Evolutionary conservation across 1,284 basidiomycete species (phyloP).

Genomic region (Pseudozyma pruni): DNA sequence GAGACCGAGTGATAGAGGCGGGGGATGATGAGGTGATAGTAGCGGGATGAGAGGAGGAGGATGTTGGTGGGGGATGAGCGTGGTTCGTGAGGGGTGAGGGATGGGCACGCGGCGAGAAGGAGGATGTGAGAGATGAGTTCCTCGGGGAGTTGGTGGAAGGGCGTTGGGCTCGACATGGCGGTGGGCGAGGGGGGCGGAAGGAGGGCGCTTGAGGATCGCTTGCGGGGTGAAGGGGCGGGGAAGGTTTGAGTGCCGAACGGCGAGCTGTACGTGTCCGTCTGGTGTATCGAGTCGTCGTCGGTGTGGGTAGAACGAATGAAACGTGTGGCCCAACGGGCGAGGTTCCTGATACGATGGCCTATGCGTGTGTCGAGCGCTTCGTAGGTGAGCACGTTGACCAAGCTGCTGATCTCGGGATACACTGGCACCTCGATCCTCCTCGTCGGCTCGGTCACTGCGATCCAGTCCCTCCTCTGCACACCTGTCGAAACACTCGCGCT

Average conservation of each 20-base stretch:
- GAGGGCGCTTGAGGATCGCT: too few species aligned
- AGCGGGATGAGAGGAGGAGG: constrained; percentile 41
- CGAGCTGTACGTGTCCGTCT: background rate
- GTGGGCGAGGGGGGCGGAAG: too few species aligned
- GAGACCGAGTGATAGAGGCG: constrained; percentile 47
- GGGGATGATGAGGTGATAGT: constrained; percentile 43
- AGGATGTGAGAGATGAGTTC: constrained; percentile 48
- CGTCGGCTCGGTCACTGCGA: constrained; percentile 40
- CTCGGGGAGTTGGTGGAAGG: constrained; percentile 32
- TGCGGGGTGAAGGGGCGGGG: too few species aligned
- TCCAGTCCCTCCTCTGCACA: constrained; percentile 43
- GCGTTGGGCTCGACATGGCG: background rate
- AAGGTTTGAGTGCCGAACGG: background rate
- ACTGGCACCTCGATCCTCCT: constrained; percentile 35
- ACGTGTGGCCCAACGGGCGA: constrained; percentile 12
- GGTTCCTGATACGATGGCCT: constrained; percentile 4
- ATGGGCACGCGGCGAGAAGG: constrained; percentile 40
- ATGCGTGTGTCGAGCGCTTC: constrained; percentile 27
- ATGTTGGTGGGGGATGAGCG: constrained; percentile 40
- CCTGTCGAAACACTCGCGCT: background rate
- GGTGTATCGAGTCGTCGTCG: background rate
- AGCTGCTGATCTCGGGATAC: constrained; percentile 31
- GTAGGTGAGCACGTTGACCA: constrained; percentile 26
- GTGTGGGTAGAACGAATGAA: background rate
- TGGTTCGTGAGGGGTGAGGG: constrained; percentile 34